Evolutionary conservation across 768 basidiomycete species (phyloP), one percentile per base, ranked within the genome.

Genomic region (Kondoa malvinella): DNA sequence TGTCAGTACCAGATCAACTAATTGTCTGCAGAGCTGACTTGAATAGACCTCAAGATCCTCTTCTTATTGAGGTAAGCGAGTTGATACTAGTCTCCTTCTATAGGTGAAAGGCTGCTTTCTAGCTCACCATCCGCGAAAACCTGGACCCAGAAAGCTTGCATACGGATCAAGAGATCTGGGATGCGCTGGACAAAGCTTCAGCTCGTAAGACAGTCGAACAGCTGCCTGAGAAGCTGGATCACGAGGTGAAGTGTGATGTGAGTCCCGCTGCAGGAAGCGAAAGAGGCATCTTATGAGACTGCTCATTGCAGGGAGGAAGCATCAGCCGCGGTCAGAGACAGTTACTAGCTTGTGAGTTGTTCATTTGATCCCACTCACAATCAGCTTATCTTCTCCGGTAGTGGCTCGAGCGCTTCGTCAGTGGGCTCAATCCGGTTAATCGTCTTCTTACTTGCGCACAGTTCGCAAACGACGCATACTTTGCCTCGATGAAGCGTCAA

Each of bases 151-250:
- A 87, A 21, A 86, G 86, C 0, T 79, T 81, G 67, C 78, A 88
- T 69, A 79, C 81, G 21, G 92, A 97, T 76, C 82, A 78, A 1
- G 86, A 89, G 69, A 88, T 97, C 29, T 97, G 94, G 94, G 78
- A 78, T 16, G 89, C 92, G 12, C 80, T 96, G 33, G 83, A 84
- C 70, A 87, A 92, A 76, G 79, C 77, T 15, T 75, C 77, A 58
- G 72, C 79, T 25, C 21, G 56, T 3, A 66, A 67, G 4, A 34
- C 60, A 26, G 66, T 69, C 2, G n/a, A 56, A 2, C 33, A 59
- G 15, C 58, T 69, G 67, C 57, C 58, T 56, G 69, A 58, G 26
- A 34, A 58, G n/a, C 69, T 70, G n/a, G 69, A 70, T 25, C 58
- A 70, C 27, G 26, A 32, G 29, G 40, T n/a, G n/a, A n/a, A n/a